Base-by-base conservation (phyloP, 2,329 filamentous ascomycete genomes). In the Apiospora arundinis region DNA sequence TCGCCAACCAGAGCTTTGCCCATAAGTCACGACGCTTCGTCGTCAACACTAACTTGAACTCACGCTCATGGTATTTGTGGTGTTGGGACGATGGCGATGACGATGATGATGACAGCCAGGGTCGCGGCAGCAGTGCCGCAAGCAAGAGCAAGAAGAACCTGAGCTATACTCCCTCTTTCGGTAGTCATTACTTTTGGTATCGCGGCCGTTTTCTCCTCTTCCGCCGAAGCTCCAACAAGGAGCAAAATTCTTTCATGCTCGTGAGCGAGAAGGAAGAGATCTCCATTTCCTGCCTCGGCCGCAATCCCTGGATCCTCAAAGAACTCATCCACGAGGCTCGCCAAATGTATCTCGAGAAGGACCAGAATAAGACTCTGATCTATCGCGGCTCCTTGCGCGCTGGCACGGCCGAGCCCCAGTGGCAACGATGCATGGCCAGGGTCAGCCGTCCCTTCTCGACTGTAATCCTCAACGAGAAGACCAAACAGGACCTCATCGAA, bases 171-270 rank as follows among this genome's bases (percentile, higher is more conserved):
- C 92, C 92, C 0, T 88, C 89, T 0, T 89, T 90, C 70, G 92
- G 92, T 9, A 87, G 82, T 4, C 90, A 93, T 78, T 89, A 88
- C 76, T 94, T 94, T 80, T 91, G 89, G 87, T 93, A 91, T 80
- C 86, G 85, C 66, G 84, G 87, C 8, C 84, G 84, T 7, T 80
- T 90, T 0, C 82, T 94, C 42, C 81, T 89, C 56, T 91, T 92
- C 76, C 83, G 85, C 68, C 86, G 91, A 14, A 80, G 80, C 12
- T 82, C 86, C 73, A 86, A 86, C 76, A 80, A 81, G n/a, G 81
- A 87, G 45, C 80, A 85, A 70, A 80, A 75, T 45, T 75, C 75
- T 7, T 84, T 78, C 72, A 79, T 83, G 71, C 74, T 79, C 9
- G 79, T 82, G n/a, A 88, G 84, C 74, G 85, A 89, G 78, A 84